Evolutionary conservation across 768 basidiomycete genomes (phyloP).

Genomic region (Mycena epipterygia): DNA sequence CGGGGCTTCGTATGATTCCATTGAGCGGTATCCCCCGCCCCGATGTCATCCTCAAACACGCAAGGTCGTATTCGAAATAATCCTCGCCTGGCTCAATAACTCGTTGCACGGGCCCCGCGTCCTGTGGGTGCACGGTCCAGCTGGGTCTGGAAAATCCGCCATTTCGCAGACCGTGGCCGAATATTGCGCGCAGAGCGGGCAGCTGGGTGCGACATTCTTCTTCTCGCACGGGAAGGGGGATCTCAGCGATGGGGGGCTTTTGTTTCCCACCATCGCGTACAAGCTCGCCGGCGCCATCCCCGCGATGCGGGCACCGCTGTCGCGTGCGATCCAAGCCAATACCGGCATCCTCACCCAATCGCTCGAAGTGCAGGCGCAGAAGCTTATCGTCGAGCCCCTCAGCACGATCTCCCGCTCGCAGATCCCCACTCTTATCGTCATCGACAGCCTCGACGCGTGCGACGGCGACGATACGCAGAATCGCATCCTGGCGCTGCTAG

Average conservation of each 20-base stretch:
- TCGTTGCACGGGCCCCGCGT: conserved; percentile 16
- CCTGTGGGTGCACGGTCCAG: conserved; percentile 36
- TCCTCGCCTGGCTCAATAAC: conserved; percentile 33
- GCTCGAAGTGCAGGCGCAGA: conserved; percentile 45
- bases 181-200: conserved; percentile 34
- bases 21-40: conserved; percentile 34
- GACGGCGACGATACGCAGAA: conserved; percentile 42
- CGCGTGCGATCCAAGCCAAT: conserved; percentile 40
- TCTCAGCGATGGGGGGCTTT: conserved; percentile 22
- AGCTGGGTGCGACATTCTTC: conserved; percentile 38
- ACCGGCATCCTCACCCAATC: conserved; percentile 44
- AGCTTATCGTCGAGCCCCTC: conserved; percentile 41
- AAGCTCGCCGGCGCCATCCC: conserved; percentile 38
- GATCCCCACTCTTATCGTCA: conserved; percentile 34
- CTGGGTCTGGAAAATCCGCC: conserved; percentile 29
- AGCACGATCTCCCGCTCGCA: conserved; percentile 25
- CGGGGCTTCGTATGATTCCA: conserved; percentile 36
- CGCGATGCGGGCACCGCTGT: conserved; percentile 38
- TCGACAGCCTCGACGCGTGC: conserved; percentile 40
- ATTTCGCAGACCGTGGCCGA: conserved; percentile 32
- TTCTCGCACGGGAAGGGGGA: conserved; percentile 30
- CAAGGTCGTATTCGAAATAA: conserved; percentile 32
- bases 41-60: conserved; percentile 38
- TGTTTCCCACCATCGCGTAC: conserved; percentile 36
- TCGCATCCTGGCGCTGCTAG: conserved; percentile 41